Conservation (phyloP, 2,329 filamentous ascomycete genomes). For the Calonectria pseudoturangicola region DNA sequence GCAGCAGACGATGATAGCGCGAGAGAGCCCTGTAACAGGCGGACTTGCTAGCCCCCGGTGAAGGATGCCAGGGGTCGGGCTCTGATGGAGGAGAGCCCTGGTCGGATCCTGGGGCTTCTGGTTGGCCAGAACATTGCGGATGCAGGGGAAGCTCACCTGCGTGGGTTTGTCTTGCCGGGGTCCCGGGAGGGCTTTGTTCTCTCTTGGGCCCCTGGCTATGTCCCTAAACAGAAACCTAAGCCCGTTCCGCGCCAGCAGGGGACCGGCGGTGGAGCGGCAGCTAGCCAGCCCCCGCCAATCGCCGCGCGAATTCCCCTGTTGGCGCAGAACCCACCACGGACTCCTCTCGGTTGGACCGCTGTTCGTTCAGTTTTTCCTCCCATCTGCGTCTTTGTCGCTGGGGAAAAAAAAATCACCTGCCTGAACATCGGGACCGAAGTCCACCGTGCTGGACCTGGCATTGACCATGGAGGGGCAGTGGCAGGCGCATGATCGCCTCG, state of each 20-base stretch:
- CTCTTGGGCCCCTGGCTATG: conserved; percentile 48
- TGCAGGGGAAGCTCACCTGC: conserved; percentile 26
- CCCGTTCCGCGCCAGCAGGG: conserved; percentile 45
- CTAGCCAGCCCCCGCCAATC: conserved; percentile 29
- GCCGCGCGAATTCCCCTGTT: conserved; percentile 27
- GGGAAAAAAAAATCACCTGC: conserved; percentile 5
- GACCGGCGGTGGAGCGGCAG: conserved; percentile 33
- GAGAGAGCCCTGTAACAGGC: conserved; percentile 17
- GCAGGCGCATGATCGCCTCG: neutral
- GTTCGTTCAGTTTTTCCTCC: conserved; percentile 4
- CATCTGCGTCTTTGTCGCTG: conserved; percentile 1
- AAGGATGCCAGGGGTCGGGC: conserved; percentile 19
- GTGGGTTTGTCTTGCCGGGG: conserved; percentile 29
- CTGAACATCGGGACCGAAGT: conserved; percentile 3
- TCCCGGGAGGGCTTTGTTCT: conserved; percentile 23
- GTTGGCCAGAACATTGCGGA: conserved; percentile 35
- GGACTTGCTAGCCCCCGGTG: conserved; percentile 22
- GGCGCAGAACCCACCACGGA: conserved; percentile 2
- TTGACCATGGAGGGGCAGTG: neutral
- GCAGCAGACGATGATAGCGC: conserved; percentile 22
- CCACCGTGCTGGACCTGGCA: neutral
- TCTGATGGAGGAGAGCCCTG: conserved; percentile 10
- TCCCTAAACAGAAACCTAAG: conserved; percentile 45
- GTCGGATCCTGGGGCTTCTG: conserved; percentile 9
- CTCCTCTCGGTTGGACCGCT: conserved; percentile 6